Percentiles rank a stretch among this genome's conserved stretches.
phyloP scores from a whole-genome alignment of 306 rosid species.

The Astragalus membranaceus region DNA sequence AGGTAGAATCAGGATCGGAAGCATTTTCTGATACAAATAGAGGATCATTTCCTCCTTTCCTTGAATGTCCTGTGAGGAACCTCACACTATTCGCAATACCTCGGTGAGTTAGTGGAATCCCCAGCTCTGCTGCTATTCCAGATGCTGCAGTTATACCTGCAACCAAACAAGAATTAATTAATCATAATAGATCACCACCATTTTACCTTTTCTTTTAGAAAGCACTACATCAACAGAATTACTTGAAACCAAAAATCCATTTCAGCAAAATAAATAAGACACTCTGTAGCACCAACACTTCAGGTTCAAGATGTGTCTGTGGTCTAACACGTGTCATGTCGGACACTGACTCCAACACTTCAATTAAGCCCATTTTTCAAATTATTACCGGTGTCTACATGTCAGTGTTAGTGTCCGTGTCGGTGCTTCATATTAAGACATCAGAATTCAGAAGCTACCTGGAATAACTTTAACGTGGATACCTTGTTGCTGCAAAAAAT shows the following conservation, averaged over 20 bases:
- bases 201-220: too few species aligned
- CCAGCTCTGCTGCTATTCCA: constrained; percentile 86
- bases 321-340: too few species aligned
- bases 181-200: background rate
- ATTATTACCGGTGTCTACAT: too few species aligned
- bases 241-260: too few species aligned
- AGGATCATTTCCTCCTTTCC: constrained; percentile 91
- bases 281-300: too few species aligned
- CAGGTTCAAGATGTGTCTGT: too few species aligned
- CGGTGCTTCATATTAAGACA: too few species aligned
- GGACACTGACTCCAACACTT: too few species aligned
- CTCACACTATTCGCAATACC: constrained; percentile 79
- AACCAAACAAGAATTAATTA: constrained; percentile 13
- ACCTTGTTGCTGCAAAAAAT: constrained; percentile 86
- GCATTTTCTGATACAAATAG: constrained; percentile 87
- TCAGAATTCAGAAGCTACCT: constrained; percentile 54
- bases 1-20: constrained; percentile 77
- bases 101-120: constrained; percentile 87
- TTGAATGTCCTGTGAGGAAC: constrained; percentile 90
- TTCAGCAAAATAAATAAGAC: too few species aligned
- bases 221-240: too few species aligned
- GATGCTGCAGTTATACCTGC: constrained; percentile 96
- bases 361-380: too few species aligned
- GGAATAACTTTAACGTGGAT: constrained; percentile 89
- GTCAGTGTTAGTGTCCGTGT: too few species aligned